phyloP scores from a whole-genome alignment of 257 asterid genomes.

The Lycium barbarum region DNA sequence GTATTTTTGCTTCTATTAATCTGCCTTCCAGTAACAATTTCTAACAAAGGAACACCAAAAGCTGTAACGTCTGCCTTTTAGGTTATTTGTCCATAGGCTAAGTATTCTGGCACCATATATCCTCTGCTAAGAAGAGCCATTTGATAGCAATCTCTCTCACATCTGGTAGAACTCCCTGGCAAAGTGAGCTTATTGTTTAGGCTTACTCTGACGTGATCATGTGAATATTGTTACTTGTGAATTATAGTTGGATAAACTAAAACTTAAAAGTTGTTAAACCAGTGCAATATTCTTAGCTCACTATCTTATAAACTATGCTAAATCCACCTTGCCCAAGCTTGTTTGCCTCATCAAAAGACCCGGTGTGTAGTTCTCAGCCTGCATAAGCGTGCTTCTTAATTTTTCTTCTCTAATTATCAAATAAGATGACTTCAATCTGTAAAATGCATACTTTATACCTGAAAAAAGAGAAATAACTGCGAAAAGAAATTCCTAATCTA shows the following conservation, averaged over 20 bases:
- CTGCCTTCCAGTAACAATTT: constrained; percentile 41
- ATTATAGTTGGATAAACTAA: not conserved
- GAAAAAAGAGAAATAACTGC: no score
- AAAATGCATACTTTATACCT: no score
- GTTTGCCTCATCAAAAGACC: constrained; percentile 68
- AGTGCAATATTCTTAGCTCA: not conserved
- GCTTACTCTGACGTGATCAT: not conserved
- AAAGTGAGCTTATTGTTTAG: not conserved
- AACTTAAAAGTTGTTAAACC: not conserved
- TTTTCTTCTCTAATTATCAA: no score
- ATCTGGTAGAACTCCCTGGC: constrained; percentile 79
- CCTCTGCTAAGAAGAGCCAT: constrained; percentile 81
- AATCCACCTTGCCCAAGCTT: no score
- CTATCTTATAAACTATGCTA: constrained; percentile 58
- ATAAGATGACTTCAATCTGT: no score
- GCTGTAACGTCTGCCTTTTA: constrained; percentile 67
- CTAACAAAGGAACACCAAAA: constrained; percentile 38
- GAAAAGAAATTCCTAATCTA: no score
- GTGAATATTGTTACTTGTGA: not conserved
- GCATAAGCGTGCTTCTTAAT: no score
- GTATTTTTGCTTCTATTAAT: constrained; percentile 31
- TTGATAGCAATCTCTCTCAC: constrained; percentile 93
- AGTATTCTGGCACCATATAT: constrained; percentile 80
- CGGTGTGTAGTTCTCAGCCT: constrained; percentile 50
- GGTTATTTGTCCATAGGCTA: constrained; percentile 65